These are phyloP conservation scores for Cyberlindnera americana DNA, from an alignment of 805 yeast species.

Conservation along the genomic window DNA sequence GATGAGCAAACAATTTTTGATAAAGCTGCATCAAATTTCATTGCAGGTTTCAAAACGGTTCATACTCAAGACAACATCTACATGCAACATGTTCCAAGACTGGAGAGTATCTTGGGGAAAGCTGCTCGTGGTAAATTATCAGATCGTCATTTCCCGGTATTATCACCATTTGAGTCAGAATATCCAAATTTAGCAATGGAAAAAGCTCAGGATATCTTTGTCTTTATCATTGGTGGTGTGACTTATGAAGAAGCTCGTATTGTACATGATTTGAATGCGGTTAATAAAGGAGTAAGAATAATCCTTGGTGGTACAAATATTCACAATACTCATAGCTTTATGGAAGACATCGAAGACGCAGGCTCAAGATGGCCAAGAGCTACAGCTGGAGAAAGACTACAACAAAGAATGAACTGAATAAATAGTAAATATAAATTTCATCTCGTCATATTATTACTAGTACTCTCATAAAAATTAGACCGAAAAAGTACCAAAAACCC, in stretches of 20 bases:
- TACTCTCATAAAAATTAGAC: no score
- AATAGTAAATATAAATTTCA: no score
- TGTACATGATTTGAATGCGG: slow-evolving; percentile 63
- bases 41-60: slow-evolving; percentile 35
- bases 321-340: slow-evolving; percentile 39
- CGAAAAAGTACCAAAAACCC: background rate
- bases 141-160: slow-evolving; percentile 40
- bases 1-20: slow-evolving; percentile 31
- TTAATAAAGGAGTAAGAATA: slow-evolving; percentile 53
- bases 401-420: slow-evolving; percentile 6
- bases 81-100: slow-evolving; percentile 86
- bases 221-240: slow-evolving; percentile 81
- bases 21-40: slow-evolving; percentile 26
- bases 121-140: slow-evolving; percentile 34
- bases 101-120: slow-evolving; percentile 40
- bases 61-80: slow-evolving; percentile 62
- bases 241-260: slow-evolving; percentile 91
- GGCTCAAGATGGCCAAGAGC: slow-evolving; percentile 35
- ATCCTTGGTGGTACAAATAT: slow-evolving; percentile 81
- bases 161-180: slow-evolving; percentile 31
- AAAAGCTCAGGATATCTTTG: slow-evolving; percentile 60
- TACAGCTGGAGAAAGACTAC: slow-evolving; percentile 12
- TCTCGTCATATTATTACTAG: no score
- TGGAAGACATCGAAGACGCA: slow-evolving; percentile 33
- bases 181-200: slow-evolving; percentile 25